Conservation (phyloP, 2,329 filamentous ascomycete genomes). For the Blastomyces parvus region DNA sequence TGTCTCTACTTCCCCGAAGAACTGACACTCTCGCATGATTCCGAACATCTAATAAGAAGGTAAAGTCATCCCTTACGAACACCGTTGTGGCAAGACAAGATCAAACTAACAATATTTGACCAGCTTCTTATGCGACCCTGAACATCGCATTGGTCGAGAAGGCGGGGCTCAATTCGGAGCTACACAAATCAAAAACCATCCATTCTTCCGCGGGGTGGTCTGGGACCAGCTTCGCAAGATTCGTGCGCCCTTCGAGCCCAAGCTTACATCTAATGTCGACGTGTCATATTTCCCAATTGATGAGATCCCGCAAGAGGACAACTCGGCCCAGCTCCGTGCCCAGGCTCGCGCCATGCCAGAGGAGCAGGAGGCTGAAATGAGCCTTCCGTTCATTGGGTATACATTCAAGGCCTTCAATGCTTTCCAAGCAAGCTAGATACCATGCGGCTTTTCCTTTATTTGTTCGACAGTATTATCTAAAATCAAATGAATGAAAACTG, state of each 20-base stretch:
- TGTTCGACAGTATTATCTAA: not conserved
- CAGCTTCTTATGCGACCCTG: conserved; percentile 87
- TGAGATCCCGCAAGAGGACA: conserved; percentile 95
- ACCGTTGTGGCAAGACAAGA: conserved; percentile 16
- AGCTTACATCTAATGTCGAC: conserved; percentile 84
- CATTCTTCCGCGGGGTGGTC: conserved; percentile 94
- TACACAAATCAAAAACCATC: conserved; percentile 83
- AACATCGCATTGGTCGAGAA: conserved; percentile 75
- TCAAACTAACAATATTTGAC: not conserved
- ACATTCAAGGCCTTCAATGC: conserved; percentile 94
- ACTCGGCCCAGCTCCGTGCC: conserved; percentile 73
- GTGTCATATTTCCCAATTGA: conserved; percentile 98
- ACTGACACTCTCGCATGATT: conserved; percentile 75
- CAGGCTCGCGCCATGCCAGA: conserved; percentile 64
- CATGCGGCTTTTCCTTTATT: not conserved
- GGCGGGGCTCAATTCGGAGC: conserved; percentile 56
- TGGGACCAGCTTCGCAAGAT: conserved; percentile 90
- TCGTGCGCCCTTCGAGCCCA: conserved; percentile 90
- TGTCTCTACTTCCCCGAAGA: conserved; percentile 95
- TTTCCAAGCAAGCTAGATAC: conserved; percentile 39
- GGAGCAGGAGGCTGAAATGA: conserved; percentile 86
- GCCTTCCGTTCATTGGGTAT: conserved; percentile 89
- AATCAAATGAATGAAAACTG: not conserved
- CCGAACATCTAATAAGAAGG: conserved; percentile 87
- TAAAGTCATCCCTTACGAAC: conserved; percentile 31